phyloP scores from a whole-genome alignment of 306 rosid species.

The Hippophae tibetana region DNA sequence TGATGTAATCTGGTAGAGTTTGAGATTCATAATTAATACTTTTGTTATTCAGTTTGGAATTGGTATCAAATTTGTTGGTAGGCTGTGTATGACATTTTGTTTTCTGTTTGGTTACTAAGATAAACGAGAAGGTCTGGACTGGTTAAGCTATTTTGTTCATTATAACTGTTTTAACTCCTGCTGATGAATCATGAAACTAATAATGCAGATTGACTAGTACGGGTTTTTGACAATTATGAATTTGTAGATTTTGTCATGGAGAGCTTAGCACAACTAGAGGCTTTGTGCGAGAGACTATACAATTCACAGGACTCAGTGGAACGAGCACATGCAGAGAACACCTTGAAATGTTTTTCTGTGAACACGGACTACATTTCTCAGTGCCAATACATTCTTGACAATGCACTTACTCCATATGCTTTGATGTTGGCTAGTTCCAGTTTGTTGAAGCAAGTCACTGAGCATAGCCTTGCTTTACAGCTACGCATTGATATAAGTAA shows the following conservation, averaged over 20 bases:
- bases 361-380: slow-evolving; percentile 56
- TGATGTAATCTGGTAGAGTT: too few species aligned
- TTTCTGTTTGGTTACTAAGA: too few species aligned
- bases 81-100: too few species aligned
- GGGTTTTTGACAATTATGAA: background rate
- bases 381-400: slow-evolving; percentile 56
- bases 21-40: too few species aligned
- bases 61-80: too few species aligned
- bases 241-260: slow-evolving; percentile 29
- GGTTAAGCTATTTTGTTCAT: too few species aligned
- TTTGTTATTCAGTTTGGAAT: too few species aligned
- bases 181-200: too few species aligned
- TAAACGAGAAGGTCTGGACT: too few species aligned
- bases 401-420: slow-evolving; percentile 50
- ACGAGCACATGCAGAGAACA: slow-evolving; percentile 52
- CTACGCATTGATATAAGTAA: slow-evolving; percentile 53
- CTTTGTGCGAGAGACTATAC: slow-evolving; percentile 52
- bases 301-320: slow-evolving; percentile 56
- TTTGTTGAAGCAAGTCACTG: slow-evolving; percentile 57
- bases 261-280: slow-evolving; percentile 49
- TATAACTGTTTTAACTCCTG: too few species aligned
- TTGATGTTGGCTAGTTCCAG: slow-evolving; percentile 57
- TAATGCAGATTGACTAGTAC: too few species aligned
- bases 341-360: slow-evolving; percentile 51
- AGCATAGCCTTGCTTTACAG: slow-evolving; percentile 51